A percentile compares a stretch with the other conserved stretches of the same genome.
phyloP scores from a whole-genome alignment of 768 basidiomycete species.

The Naganishia vishniacii region DNA sequence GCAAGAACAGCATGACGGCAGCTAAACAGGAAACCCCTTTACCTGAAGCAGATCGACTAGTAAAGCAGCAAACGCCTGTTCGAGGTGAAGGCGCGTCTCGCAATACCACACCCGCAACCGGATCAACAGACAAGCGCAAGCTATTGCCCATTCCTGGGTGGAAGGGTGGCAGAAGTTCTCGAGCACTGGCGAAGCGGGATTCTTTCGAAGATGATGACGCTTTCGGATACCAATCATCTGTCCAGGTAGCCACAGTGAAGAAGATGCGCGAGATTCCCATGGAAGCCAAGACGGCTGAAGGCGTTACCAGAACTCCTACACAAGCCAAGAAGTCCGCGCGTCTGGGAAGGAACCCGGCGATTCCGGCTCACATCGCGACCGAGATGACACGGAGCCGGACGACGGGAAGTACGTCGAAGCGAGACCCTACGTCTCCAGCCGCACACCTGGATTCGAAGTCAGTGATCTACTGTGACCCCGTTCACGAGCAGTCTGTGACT shows the following conservation, averaged over 20 bases:
- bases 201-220: conserved; percentile 6
- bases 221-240: neutral
- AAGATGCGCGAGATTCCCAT: neutral
- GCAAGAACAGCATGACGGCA: neutral
- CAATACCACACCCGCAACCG: neutral
- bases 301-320: neutral
- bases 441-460: neutral
- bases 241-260: neutral
- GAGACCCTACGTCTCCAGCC: too few species aligned
- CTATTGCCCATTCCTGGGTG: conserved; percentile 1
- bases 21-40: neutral
- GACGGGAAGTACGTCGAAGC: neutral
- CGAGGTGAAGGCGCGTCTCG: neutral
- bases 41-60: neutral
- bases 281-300: neutral
- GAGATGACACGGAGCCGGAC: conserved; percentile 19
- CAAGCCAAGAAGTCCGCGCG: neutral
- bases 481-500: neutral
- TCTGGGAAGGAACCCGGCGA: neutral
- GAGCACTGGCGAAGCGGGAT: conserved; percentile 2
- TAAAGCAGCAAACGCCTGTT: conserved; percentile 2
- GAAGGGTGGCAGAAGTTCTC: conserved; percentile 7
- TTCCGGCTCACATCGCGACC: conserved; percentile 5
- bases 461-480: neutral
- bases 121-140: neutral